These are phyloP conservation scores for Hirsutella minnesotensis DNA, from an alignment of 2,329 filamentous ascomycete species.

Conservation along the genomic window DNA sequence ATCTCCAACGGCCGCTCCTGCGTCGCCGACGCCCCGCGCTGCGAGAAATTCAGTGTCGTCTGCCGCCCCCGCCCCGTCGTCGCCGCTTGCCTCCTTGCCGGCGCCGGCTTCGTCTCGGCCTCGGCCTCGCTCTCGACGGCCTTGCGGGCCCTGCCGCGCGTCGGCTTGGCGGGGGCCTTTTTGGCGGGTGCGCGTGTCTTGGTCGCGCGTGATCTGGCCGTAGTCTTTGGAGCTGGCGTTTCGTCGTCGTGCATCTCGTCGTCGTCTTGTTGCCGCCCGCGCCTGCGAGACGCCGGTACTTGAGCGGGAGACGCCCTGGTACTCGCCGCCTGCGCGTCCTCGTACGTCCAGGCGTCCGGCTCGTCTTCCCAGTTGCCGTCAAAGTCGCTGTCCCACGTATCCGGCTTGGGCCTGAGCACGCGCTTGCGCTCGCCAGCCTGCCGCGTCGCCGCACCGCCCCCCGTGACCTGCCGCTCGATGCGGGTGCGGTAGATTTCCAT, in stretches of 20 bases:
- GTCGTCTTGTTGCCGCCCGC: constrained; percentile 8
- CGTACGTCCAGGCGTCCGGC: constrained; percentile 41
- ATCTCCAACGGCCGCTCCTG: constrained; percentile 42
- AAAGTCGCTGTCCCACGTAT: constrained; percentile 78
- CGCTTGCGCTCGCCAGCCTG: constrained; percentile 22
- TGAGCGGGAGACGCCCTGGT: constrained; percentile 5
- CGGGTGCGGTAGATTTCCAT: constrained; percentile 63
- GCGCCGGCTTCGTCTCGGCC: constrained; percentile 28
- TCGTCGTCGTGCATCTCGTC: constrained; percentile 10
- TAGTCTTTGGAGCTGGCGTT: constrained; percentile 18
- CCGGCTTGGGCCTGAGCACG: constrained; percentile 61
- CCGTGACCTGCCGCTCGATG: constrained; percentile 59
- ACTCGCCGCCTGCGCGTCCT: constrained; percentile 11
- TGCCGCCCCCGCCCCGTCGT: constrained; percentile 16
- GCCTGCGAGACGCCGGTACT: constrained; percentile 6
- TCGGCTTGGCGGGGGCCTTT: constrained; percentile 26
- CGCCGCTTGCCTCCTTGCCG: constrained; percentile 8
- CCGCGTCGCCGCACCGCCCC: constrained; percentile 40
- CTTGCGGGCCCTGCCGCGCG: constrained; percentile 24
- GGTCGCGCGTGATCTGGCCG: constrained; percentile 11
- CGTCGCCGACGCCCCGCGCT: constrained; percentile 22
- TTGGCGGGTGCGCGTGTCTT: constrained; percentile 30
- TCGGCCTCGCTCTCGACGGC: constrained; percentile 24
- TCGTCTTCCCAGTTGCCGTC: constrained; percentile 80
- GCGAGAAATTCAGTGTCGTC: constrained; percentile 22